Base-by-base conservation (phyloP, 495 filamentous ascomycete genomes). In the Tuber microsphaerosporum region DNA sequence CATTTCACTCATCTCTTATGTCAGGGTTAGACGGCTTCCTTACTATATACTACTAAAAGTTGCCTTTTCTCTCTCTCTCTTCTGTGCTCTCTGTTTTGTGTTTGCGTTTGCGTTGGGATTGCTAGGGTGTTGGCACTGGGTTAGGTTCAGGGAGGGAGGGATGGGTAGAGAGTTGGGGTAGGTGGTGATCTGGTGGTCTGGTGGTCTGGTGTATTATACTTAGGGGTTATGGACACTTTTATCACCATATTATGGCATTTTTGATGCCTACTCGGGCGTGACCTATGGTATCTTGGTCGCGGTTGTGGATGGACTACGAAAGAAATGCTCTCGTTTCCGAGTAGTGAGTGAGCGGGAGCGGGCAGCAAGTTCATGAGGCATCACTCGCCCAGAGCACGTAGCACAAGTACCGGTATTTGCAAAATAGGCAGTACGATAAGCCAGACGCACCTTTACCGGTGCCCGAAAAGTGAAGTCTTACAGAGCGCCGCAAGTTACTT, bases 221-320 rank as follows among this genome's bases (percentile, higher is more conserved):
- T 44, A 19, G 22, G 34, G 37, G 26, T 34, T 48, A 76, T 43
- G 34, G 17, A 45, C 69, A 39, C 69, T 56, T 43, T 19, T 75
- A 61, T 69, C 41, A 48, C 19, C 6, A 26, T 20, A 12, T 20
- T 20, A 12, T 20, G 9, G 12, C 14, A 12, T 26, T n/a, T 26
- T 14, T 9, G 14, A 5, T 61, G 51, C 14, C n/a, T 26, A 61
- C n/a, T 61, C n/a, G 10, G 12, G n/a, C n/a, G 10, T 61, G 12
- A 26, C 26, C 51, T 10, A 26, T 26, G 51, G 22, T 14, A 26
- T 0, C n/a, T 51, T 51, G 4, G 51, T 26, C 51, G 51, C 45
- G 61, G 75, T 76, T 73, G 70, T 79, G 77, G 76, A 75, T 41
- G 22, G 73, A 74, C 72, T 41, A 75, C 39, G 19, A 73, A 72